Evolutionary conservation across 1,284 basidiomycete species (phyloP).

Genomic region (Rhodotorula mucilaginosa): DNA sequence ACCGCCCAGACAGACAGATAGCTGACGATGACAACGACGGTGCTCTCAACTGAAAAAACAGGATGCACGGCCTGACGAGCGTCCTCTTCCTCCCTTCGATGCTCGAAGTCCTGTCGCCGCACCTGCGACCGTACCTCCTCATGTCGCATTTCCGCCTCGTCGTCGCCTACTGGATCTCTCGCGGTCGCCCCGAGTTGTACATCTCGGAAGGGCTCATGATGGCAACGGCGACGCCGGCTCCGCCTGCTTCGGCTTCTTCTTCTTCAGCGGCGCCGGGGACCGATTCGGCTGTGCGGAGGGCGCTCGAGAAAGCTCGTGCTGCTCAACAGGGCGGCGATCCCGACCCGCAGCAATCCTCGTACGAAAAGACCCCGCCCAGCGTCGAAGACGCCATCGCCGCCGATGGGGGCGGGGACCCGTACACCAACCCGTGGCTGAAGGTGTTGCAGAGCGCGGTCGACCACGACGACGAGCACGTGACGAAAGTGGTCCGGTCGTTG

Average conservation of each 20-base stretch:
- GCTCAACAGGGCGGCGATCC: neutral
- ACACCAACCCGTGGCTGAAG: constrained; percentile 32
- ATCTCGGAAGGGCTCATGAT: constrained; percentile 41
- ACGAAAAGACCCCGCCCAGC: neutral
- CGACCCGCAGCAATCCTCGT: neutral
- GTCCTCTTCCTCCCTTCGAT: constrained; percentile 42
- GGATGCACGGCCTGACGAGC: constrained; percentile 44
- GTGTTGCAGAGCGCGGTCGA: constrained; percentile 34
- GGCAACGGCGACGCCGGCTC: constrained; percentile 25
- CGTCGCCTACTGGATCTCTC: constrained; percentile 43
- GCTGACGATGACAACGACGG: no score
- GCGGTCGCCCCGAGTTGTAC: constrained; percentile 41
- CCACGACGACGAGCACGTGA: constrained; percentile 43
- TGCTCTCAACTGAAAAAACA: neutral
- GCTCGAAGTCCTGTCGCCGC: constrained; percentile 41
- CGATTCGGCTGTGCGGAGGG: constrained; percentile 11
- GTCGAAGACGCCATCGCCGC: neutral
- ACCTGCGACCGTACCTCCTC: constrained; percentile 41
- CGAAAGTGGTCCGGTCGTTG: constrained; percentile 43
- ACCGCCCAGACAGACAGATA: neutral
- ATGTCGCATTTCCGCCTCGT: constrained; percentile 42
- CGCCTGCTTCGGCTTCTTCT: constrained; percentile 13
- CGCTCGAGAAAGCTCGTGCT: neutral
- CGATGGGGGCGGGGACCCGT: neutral
- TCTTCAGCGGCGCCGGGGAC: neutral